A percentile compares a stretch with the other conserved stretches of the same genome.
phyloP scores from a whole-genome alignment of 345 rosid genomes.

The Clarkia xantiana region DNA sequence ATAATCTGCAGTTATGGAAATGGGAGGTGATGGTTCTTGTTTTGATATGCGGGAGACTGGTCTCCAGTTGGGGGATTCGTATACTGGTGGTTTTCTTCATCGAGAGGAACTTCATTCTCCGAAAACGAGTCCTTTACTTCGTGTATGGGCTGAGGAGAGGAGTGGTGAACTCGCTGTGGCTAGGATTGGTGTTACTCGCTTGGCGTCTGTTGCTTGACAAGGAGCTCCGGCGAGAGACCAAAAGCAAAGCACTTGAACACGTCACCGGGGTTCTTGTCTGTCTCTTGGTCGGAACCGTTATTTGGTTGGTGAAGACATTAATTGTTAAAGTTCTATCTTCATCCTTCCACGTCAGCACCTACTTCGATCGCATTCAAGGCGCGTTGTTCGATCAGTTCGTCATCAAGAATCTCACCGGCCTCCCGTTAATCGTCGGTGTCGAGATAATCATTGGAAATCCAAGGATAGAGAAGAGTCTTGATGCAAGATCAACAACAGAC shows the following conservation, averaged over 20 bases:
- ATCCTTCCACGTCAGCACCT: slow-evolving; percentile 55
- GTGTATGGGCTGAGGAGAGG: slow-evolving; percentile 51
- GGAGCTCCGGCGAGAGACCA: slow-evolving; percentile 26
- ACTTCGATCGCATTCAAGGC: slow-evolving; percentile 63
- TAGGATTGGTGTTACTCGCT: slow-evolving; percentile 47
- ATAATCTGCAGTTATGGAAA: slow-evolving; percentile 48
- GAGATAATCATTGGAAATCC: no score
- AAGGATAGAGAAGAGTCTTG: slow-evolving; percentile 13
- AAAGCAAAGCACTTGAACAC: slow-evolving; percentile 13
- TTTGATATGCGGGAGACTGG: slow-evolving; percentile 51
- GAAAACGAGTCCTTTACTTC: slow-evolving; percentile 56
- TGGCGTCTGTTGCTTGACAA: slow-evolving; percentile 51
- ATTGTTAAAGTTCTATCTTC: slow-evolving; percentile 59
- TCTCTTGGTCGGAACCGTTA: slow-evolving; percentile 31
- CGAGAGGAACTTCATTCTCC: slow-evolving; percentile 51
- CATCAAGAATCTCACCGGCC: slow-evolving; percentile 51
- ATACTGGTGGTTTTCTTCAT: slow-evolving; percentile 36
- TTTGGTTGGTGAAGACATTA: slow-evolving; percentile 57
- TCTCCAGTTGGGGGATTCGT: slow-evolving; percentile 52
- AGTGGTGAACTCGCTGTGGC: slow-evolving; percentile 59
- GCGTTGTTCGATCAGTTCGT: slow-evolving; percentile 52
- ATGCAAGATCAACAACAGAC: background rate
- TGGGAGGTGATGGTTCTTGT: slow-evolving; percentile 58
- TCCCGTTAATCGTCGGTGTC: slow-evolving; percentile 36
- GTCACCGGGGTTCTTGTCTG: slow-evolving; percentile 45